Evolutionary conservation across 1,139 yeast species (phyloP).

Genomic region (Suhomyces bribrorum): DNA sequence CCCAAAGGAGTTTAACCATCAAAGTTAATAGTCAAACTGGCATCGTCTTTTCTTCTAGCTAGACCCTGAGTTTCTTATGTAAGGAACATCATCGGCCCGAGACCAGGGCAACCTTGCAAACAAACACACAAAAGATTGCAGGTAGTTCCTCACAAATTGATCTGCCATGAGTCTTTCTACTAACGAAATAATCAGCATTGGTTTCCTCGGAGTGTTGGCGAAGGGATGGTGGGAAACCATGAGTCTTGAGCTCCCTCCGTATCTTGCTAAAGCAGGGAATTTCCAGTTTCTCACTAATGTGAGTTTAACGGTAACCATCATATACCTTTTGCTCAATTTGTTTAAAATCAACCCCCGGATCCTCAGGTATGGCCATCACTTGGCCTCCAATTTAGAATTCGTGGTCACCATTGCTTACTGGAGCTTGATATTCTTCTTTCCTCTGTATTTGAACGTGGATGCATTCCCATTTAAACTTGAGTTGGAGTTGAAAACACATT

Average conservation of each 20-base stretch:
- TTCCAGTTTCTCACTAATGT: slow-evolving; percentile 27
- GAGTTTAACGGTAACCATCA: slow-evolving; percentile 17
- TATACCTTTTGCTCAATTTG: slow-evolving; percentile 12
- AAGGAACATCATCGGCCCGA: too few relatives aligned
- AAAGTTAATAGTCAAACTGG: too few relatives aligned
- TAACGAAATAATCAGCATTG: not conserved
- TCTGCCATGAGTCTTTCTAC: not conserved
- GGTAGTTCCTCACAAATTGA: too few relatives aligned
- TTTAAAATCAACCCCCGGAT: slow-evolving; percentile 3
- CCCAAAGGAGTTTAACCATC: too few relatives aligned
- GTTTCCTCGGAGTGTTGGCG: slow-evolving; percentile 9
- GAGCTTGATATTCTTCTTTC: slow-evolving; percentile 21
- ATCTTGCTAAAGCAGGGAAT: slow-evolving; percentile 23
- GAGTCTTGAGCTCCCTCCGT: slow-evolving; percentile 20
- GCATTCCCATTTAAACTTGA: slow-evolving; percentile 18
- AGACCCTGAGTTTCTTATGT: too few relatives aligned
- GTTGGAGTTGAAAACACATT: slow-evolving; percentile 27
- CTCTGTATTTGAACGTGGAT: slow-evolving; percentile 22
- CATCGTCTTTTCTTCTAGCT: too few relatives aligned
- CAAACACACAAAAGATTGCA: too few relatives aligned
- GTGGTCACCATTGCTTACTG: slow-evolving; percentile 27
- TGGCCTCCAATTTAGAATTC: slow-evolving; percentile 22
- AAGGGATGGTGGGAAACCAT: slow-evolving; percentile 19
- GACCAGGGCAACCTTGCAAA: too few relatives aligned
- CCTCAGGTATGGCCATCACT: slow-evolving; percentile 13